phyloP scores from a whole-genome alignment of 2,329 filamentous ascomycete species.

The Fusarium haematococcum region DNA sequence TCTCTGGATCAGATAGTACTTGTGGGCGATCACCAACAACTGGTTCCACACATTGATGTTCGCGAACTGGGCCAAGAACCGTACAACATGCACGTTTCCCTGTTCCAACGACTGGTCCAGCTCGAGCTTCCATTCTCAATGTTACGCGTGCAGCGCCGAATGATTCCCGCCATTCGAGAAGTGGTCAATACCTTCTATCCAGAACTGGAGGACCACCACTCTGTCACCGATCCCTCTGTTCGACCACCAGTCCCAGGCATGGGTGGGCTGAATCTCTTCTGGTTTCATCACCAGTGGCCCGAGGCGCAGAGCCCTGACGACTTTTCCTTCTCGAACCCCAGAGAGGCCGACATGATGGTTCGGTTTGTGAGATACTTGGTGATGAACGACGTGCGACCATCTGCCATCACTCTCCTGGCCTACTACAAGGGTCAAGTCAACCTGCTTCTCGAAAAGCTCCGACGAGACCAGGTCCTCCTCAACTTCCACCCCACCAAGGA shows the following conservation, averaged over 20 bases:
- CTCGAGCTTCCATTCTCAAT: constrained; percentile 73
- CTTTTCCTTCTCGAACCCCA: constrained; percentile 74
- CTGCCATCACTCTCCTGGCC: constrained; percentile 81
- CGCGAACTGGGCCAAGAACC: constrained; percentile 68
- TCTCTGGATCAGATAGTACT: constrained; percentile 66
- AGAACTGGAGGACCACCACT: constrained; percentile 56
- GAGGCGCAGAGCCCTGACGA: constrained; percentile 71
- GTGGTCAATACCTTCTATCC: constrained; percentile 63
- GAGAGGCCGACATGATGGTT: constrained; percentile 82
- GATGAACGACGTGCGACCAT: constrained; percentile 69
- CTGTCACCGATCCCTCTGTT: constrained; percentile 48
- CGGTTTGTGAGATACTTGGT: constrained; percentile 79
- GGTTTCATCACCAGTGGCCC: constrained; percentile 65
- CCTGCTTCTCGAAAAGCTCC: constrained; percentile 65
- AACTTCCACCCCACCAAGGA: constrained; percentile 47
- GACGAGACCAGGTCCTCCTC: constrained; percentile 44
- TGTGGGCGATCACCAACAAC: constrained; percentile 84
- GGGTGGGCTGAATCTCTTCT: constrained; percentile 52
- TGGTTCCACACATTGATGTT: constrained; percentile 76
- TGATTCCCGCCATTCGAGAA: constrained; percentile 59
- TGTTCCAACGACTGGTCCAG: constrained; percentile 83
- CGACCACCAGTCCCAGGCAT: constrained; percentile 61
- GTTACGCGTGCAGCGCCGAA: constrained; percentile 75
- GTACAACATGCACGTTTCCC: constrained; percentile 76
- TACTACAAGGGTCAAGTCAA: constrained; percentile 90